phyloP scores from a whole-genome alignment of 2,329 filamentous ascomycete species.

The Fusarium sp. region DNA sequence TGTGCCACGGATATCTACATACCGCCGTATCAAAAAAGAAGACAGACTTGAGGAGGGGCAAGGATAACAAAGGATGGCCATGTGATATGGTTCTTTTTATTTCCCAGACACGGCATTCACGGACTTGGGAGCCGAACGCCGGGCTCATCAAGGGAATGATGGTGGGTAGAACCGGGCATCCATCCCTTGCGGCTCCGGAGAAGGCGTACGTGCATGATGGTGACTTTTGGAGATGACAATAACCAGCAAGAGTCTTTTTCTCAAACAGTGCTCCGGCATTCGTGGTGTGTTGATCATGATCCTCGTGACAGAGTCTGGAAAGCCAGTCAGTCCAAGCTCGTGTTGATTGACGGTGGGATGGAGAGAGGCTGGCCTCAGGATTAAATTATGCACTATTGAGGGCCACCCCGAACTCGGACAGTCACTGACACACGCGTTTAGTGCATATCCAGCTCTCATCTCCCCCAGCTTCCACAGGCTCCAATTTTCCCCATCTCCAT shows the following conservation, averaged over 20 bases:
- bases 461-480: background rate
- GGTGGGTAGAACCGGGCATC: constrained; percentile 32
- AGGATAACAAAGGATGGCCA: constrained; percentile 14
- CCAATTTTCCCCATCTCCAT: constrained; percentile 15
- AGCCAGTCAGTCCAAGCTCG: constrained; percentile 1
- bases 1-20: constrained; percentile 37
- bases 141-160: background rate
- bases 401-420: constrained; percentile 3
- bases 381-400: constrained; percentile 11
- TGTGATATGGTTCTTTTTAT: constrained; percentile 27
- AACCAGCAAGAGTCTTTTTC: constrained; percentile 7
- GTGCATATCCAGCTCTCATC: constrained; percentile 20
- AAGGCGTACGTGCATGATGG: constrained; percentile 7
- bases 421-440: constrained; percentile 6
- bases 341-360: background rate
- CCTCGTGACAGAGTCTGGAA: constrained; percentile 23
- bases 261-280: constrained; percentile 2
- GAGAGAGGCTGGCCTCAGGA: constrained; percentile 30
- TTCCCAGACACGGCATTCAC: background rate
- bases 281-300: constrained; percentile 28
- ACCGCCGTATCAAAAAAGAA: constrained; percentile 23
- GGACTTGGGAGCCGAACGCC: background rate
- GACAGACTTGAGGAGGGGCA: constrained; percentile 11
- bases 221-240: background rate
- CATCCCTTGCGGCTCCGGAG: constrained; percentile 16